phyloP scores from a whole-genome alignment of 805 yeast species.

The Debaryomyces tyrocola region DNA sequence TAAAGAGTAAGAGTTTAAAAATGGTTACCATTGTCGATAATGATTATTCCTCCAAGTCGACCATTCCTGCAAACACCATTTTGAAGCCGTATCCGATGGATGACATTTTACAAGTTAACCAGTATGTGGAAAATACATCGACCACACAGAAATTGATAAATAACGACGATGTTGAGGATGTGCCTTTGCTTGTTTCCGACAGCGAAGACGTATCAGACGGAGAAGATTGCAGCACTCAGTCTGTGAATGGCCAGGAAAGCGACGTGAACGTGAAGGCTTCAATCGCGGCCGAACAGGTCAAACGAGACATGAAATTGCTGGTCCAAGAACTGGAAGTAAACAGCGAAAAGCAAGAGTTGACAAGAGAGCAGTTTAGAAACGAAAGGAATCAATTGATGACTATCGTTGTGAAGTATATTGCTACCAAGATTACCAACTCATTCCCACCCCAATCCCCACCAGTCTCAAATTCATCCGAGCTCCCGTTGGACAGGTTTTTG shows the following conservation, averaged over 20 bases:
- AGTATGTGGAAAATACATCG: background rate
- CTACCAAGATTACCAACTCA: slow-evolving; percentile 43
- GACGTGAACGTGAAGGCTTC: slow-evolving; percentile 4
- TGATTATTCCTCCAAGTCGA: slow-evolving; percentile 7
- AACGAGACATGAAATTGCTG: slow-evolving; percentile 13
- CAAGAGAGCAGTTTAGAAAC: slow-evolving; percentile 22
- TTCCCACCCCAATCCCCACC: slow-evolving; percentile 42
- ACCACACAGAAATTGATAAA: too few relatives aligned
- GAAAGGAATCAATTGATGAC: slow-evolving; percentile 42
- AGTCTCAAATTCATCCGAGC: slow-evolving; percentile 13
- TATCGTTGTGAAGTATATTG: slow-evolving; percentile 41
- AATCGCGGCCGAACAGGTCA: slow-evolving; percentile 21
- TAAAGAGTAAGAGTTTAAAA: background rate
- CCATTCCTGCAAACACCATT: slow-evolving; percentile 1
- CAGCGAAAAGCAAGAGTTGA: slow-evolving; percentile 3
- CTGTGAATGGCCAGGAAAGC: background rate
- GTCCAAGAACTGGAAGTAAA: background rate
- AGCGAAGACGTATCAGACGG: slow-evolving; percentile 28
- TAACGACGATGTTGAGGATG: slow-evolving; percentile 13
- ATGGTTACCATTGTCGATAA: slow-evolving; percentile 15
- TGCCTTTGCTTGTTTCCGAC: slow-evolving; percentile 35
- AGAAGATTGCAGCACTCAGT: slow-evolving; percentile 15
- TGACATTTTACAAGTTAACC: slow-evolving; percentile 16
- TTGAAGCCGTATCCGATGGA: slow-evolving; percentile 12
- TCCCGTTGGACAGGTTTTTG: slow-evolving; percentile 41